Conservation (phyloP, 1,284 basidiomycete genomes). For the Rhodofomes roseus region DNA sequence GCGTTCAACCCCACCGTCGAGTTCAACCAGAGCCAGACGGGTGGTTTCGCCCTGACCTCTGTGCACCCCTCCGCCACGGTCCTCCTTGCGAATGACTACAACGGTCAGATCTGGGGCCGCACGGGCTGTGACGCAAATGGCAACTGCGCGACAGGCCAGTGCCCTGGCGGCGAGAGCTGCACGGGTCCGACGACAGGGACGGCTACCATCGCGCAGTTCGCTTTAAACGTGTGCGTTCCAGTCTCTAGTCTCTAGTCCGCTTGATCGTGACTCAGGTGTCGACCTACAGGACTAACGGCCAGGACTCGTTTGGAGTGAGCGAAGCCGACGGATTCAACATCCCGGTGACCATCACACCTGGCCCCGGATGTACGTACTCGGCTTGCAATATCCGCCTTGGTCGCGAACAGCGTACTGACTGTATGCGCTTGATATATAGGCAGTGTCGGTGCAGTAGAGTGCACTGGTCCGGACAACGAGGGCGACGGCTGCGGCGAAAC, state of each 20-base stretch:
- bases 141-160: background rate
- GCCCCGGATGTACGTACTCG: background rate
- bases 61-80: background rate
- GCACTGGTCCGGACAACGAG: background rate
- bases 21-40: background rate
- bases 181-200: background rate
- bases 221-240: background rate
- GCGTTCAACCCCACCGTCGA: background rate
- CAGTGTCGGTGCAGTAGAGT: background rate
- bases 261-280: background rate
- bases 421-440: background rate
- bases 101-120: background rate
- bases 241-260: background rate
- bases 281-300: background rate
- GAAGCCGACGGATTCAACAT: background rate
- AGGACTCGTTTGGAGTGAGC: background rate
- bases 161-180: constrained; percentile 1
- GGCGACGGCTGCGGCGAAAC: background rate
- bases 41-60: background rate
- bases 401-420: background rate
- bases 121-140: background rate
- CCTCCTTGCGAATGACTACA: background rate
- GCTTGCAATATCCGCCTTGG: background rate
- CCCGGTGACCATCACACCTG: background rate
- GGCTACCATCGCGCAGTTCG: background rate